Base-by-base conservation (phyloP, 768 basidiomycete species). In the Auricularia sp. region DNA sequence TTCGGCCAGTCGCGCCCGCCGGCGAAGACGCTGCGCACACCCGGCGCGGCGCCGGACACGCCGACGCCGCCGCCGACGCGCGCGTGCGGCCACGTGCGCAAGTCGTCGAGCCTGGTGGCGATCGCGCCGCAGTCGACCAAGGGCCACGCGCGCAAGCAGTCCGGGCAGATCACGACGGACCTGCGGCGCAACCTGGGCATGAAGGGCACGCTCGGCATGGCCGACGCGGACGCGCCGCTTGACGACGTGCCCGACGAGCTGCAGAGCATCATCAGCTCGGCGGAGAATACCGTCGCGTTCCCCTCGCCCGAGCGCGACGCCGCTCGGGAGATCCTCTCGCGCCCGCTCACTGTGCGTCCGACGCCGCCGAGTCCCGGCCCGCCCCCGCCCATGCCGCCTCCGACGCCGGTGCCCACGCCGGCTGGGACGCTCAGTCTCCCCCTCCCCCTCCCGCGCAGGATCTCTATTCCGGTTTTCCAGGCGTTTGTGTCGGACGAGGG, bases 181-280 rank as follows among this genome's bases (percentile, higher is more conserved):
- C 78, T 79, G 21, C 79, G 83, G 68, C 81, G 81, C 53, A 78
- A 77, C n/a, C 75, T 89, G 18, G 86, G 87, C 0, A 80, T 88
- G 74, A 75, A 77, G 14, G 88, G 87, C 0, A 90, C 87, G 0
- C 81, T 90, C 76, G 88, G 88, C 83, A 77, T 82, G 60, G 77
- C 76, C 16, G 80, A 79, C 21, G 67, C 81, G 7, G 81, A 42
- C 39, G 39, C 87, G 43, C 78, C 75, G 47, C 36, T 29, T 2
- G 82, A 82, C 8, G 86, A 93, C 68, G 88, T 91, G n/a, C 89
- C 91, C 1, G 83, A 88, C 51, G 91, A 92, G 72, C 72, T 92
- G 64, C 84, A 85, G 67, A 77, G 78, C 29, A 84, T 92, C 59
- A 72, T 92, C 33, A 59, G 56, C 34, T 59, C 56, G 23, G 23